Percentiles rank a stretch among this genome's conserved stretches.
These are phyloP conservation scores for Gnomoniopsis smithogilvyi DNA, from an alignment of 2,329 filamentous ascomycete genomes.

Conservation along the genomic window DNA sequence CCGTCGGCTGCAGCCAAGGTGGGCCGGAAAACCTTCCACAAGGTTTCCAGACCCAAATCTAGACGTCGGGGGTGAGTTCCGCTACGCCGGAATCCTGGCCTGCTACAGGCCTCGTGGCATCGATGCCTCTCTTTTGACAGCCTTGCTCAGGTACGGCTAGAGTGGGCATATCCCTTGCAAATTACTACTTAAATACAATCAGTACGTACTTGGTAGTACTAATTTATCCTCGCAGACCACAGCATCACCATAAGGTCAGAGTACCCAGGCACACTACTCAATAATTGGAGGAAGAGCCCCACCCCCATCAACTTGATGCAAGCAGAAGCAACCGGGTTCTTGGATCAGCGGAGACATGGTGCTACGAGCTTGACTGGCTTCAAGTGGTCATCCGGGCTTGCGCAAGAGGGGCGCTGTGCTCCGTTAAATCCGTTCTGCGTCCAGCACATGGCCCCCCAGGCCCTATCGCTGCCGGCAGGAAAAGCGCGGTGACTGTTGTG, in stretches of 20 bases:
- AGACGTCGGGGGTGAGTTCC: neutral
- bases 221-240: too few relatives aligned
- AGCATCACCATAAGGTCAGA: too few relatives aligned
- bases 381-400: neutral
- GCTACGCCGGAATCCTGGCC: neutral
- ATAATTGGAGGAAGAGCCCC: neutral
- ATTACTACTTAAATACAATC: too few relatives aligned
- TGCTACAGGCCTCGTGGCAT: neutral
- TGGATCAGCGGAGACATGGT: neutral
- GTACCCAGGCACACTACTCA: too few relatives aligned
- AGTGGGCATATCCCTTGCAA: too few relatives aligned
- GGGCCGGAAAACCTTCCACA: neutral
- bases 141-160: too few relatives aligned
- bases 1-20: neutral
- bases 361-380: neutral
- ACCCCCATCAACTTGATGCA: neutral
- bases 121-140: too few relatives aligned
- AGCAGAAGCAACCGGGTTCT: neutral
- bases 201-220: too few relatives aligned
- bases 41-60: neutral
- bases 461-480: neutral
- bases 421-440: neutral
- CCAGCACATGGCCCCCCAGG: neutral
- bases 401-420: neutral
- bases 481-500: neutral